Evolutionary conservation across 2,329 filamentous ascomycete genomes (phyloP).

Genomic region (Aschersonia sp.): DNA sequence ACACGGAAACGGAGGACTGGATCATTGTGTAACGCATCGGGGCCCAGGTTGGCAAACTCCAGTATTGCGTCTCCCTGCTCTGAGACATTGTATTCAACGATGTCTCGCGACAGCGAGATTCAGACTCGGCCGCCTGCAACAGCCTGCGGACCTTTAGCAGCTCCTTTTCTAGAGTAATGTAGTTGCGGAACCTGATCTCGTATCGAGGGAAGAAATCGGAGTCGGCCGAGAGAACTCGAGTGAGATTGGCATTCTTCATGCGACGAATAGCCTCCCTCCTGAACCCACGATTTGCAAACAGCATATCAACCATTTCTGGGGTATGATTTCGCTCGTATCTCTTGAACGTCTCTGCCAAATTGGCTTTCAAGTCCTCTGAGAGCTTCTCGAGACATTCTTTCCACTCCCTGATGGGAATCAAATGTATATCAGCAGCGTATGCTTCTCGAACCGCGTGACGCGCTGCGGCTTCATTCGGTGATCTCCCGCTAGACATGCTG

Average conservation of each 20-base stretch:
- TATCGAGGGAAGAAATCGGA: slow-evolving; percentile 30
- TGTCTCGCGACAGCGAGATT: slow-evolving; percentile 21
- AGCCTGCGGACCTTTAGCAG: slow-evolving; percentile 23
- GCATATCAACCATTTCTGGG: slow-evolving; percentile 23
- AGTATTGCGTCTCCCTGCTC: slow-evolving; percentile 33
- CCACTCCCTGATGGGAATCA: slow-evolving; percentile 29
- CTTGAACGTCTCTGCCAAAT: slow-evolving; percentile 28
- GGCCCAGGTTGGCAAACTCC: slow-evolving; percentile 31
- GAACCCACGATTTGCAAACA: slow-evolving; percentile 22
- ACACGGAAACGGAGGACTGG: slow-evolving; percentile 35
- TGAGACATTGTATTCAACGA: slow-evolving; percentile 28
- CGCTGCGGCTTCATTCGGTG: slow-evolving; percentile 17
- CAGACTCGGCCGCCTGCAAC: slow-evolving; percentile 24
- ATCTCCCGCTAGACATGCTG: slow-evolving; percentile 22
- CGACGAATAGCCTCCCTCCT: slow-evolving; percentile 26
- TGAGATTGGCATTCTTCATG: slow-evolving; percentile 31
- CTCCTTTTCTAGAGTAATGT: slow-evolving; percentile 28
- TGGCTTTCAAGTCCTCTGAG: slow-evolving; percentile 23
- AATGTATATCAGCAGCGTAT: slow-evolving; percentile 15
- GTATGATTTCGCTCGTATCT: slow-evolving; percentile 29
- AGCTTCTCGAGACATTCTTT: slow-evolving; percentile 26
- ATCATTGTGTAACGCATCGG: slow-evolving; percentile 14
- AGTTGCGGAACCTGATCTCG: slow-evolving; percentile 32
- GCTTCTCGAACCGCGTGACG: slow-evolving; percentile 9
- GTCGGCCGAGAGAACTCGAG: slow-evolving; percentile 26